phyloP scores from a whole-genome alignment of 2,329 filamentous ascomycete genomes.

The Pyrenochaeta sp. region DNA sequence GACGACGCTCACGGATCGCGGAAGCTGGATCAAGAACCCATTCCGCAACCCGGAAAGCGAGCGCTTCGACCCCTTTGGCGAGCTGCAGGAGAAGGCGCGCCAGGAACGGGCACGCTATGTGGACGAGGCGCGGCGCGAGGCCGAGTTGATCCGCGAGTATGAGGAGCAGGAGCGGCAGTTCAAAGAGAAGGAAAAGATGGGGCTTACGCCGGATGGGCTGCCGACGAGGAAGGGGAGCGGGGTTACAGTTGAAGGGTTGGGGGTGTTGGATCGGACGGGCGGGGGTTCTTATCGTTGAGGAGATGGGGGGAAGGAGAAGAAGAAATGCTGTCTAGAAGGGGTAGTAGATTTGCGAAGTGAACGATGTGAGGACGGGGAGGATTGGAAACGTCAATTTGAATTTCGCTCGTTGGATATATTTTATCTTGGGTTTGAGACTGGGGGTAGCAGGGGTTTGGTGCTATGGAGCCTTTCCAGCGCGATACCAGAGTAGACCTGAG shows the following conservation, averaged over 20 bases:
- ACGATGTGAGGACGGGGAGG: too few relatives aligned
- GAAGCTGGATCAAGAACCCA: conserved; percentile 44
- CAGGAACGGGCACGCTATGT: conserved; percentile 34
- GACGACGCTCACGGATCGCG: conserved; percentile 45
- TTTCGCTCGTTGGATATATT: too few relatives aligned
- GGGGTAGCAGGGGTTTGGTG: too few relatives aligned
- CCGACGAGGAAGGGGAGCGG: conserved; percentile 30
- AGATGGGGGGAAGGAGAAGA: background rate
- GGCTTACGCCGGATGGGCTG: conserved; percentile 22
- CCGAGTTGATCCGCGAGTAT: conserved; percentile 19
- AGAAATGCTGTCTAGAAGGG: background rate
- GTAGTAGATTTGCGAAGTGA: too few relatives aligned
- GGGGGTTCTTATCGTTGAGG: conserved; percentile 18
- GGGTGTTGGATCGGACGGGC: conserved; percentile 34
- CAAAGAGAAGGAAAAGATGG: conserved; percentile 39
- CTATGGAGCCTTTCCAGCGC: too few relatives aligned
- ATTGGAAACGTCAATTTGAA: too few relatives aligned
- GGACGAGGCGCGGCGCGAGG: conserved; percentile 32
- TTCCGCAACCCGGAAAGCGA: conserved; percentile 44
- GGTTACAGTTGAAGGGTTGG: conserved; percentile 32
- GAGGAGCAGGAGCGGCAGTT: conserved; percentile 21
- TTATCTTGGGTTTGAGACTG: too few relatives aligned
- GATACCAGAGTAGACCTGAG: too few relatives aligned
- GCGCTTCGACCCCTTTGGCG: conserved; percentile 48
- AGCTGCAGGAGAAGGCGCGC: conserved; percentile 42